Base-by-base conservation (phyloP, 495 filamentous ascomycete species). In the Cetradonia linearis region DNA sequence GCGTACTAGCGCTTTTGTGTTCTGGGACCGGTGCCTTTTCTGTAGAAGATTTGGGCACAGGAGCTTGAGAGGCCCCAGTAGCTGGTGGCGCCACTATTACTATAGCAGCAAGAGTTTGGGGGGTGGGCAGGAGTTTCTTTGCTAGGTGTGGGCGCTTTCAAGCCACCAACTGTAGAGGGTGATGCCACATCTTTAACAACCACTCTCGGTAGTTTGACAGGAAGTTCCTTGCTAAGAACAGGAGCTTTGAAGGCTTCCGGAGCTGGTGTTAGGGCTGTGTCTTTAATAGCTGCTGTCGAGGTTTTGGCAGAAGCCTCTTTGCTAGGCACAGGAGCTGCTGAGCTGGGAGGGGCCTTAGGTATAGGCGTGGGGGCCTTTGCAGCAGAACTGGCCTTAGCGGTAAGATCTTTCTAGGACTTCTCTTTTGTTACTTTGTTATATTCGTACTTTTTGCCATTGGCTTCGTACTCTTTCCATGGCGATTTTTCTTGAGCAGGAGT, bases 381-480 rank as follows among this genome's bases (percentile, higher is more conserved):
- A 38, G 36, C 9, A 38, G 36, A 16, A 9, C 16, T 14, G 0
- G 48, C 5, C 7, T 16, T 28, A 3, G 14, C 23, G 5, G 25
- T 31, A 8, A 14, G 48, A 6, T 50, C 18, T 14, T 28, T 50
- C 48, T 25, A 50, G 13, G 48, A 31, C 18, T 50, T 50, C 28
- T 50, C 23, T n/a, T 50, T 50, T 6, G 48, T 50, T 27, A 28
- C 27, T 50, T 50, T 50, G 8, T 50, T 50, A n/a, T 50, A 50
- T 25, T 25, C 27, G 8, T 50, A 50, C 48, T 50, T 50, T 14
- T 50, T 50, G 48, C 48, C 48, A n/a, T 28, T 50, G 27, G 14
- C 48, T 1, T 50, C 48, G 27, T 50, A 50, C 30, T 50, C 27
- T 31, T 50, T 50, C 48, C 48, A 50, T 30, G 48, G 48, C 48